Conservation (phyloP, 257 asterid species). For the Solanum chaucha region DNA sequence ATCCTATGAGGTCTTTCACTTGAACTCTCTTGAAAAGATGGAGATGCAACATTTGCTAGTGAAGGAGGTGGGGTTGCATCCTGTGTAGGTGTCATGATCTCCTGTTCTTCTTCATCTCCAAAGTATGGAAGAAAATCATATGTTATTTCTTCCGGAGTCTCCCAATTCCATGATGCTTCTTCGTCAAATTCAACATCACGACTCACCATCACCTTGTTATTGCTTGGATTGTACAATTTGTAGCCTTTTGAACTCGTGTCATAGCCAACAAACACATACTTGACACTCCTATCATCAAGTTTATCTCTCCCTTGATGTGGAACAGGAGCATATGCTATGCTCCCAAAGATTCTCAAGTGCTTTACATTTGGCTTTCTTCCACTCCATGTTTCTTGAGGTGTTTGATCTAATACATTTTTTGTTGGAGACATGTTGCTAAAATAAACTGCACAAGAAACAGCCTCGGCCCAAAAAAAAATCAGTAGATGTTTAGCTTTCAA, state of each 20-base stretch:
- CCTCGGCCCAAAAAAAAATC: background rate
- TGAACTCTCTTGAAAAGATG: no score
- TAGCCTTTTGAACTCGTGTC: background rate
- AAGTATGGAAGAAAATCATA: background rate
- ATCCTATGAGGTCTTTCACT: no score
- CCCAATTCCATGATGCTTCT: background rate
- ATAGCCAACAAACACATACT: no score
- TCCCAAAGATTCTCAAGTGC: no score
- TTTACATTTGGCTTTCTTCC: no score
- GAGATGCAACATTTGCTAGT: background rate
- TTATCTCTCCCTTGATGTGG: no score
- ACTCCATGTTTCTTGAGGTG: no score
- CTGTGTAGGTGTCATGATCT: background rate
- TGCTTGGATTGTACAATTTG: background rate
- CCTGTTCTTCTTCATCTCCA: background rate
- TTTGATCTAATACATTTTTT: no score
- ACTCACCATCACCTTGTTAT: background rate
- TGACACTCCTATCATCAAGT: no score
- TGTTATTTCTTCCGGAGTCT: no score
- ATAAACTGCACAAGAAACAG: fast-evolving
- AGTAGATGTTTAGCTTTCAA: background rate
- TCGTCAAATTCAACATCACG: background rate
- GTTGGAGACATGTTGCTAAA: background rate
- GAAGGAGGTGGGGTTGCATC: background rate
- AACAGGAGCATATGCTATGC: background rate